These are phyloP conservation scores for Plenodomus tracheiphilus DNA, from an alignment of 2,329 filamentous ascomycete species.

Conservation along the genomic window DNA sequence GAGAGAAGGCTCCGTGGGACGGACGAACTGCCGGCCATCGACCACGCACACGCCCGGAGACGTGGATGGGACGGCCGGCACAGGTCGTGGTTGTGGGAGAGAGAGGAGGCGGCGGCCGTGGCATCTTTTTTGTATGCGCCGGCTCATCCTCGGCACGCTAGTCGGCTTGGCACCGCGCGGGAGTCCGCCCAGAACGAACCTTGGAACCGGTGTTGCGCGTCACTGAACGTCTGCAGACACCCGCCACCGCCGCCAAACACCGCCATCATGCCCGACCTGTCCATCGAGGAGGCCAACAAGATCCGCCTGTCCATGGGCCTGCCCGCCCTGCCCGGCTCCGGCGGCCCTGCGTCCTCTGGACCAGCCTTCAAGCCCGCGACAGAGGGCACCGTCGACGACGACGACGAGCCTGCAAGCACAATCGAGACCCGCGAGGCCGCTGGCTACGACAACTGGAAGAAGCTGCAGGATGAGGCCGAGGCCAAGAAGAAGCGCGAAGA, in stretches of 20 bases:
- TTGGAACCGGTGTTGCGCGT: too few relatives aligned
- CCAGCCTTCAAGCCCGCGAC: constrained; percentile 60
- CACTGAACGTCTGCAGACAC: neutral
- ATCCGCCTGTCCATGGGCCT: constrained; percentile 87
- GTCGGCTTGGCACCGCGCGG: constrained; percentile 31
- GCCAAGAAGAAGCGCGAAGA: constrained; percentile 79
- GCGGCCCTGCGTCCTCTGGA: constrained; percentile 57
- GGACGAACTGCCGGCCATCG: constrained; percentile 84
- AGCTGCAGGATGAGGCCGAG: constrained; percentile 67
- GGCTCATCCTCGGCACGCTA: constrained; percentile 19
- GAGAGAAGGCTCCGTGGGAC: constrained; percentile 73
- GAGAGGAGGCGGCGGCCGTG: constrained; percentile 16
- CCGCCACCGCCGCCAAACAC: constrained; percentile 3
- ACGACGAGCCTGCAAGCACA: constrained; percentile 77
- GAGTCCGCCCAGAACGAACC: too few relatives aligned
- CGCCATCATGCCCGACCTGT: constrained; percentile 38
- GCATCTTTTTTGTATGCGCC: constrained; percentile 36
- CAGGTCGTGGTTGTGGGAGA: constrained; percentile 68
- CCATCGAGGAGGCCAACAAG: constrained; percentile 90
- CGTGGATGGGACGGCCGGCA: constrained; percentile 76
- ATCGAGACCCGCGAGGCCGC: constrained; percentile 78
- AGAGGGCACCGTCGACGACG: constrained; percentile 55
- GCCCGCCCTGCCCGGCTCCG: constrained; percentile 84
- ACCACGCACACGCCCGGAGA: constrained; percentile 64
- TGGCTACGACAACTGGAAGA: constrained; percentile 75